Evolutionary conservation across 2,329 filamentous ascomycete genomes (phyloP).

Genomic region (Chrysoporthe puriensis): DNA sequence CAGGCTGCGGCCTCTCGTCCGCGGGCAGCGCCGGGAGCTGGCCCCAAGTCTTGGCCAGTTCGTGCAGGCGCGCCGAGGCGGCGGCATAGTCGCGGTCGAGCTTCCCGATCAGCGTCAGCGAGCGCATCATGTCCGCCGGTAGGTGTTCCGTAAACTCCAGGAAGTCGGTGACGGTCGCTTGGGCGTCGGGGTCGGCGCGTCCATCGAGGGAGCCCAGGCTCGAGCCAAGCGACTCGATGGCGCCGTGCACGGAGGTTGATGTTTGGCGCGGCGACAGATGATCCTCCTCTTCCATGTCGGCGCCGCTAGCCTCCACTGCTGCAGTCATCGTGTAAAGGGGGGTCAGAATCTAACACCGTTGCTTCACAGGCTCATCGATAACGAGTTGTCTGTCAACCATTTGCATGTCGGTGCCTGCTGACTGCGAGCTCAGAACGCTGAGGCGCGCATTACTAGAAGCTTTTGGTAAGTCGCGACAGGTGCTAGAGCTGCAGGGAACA

Average conservation of each 20-base stretch:
- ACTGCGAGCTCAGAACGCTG: slow-evolving; percentile 1
- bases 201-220: slow-evolving; percentile 50
- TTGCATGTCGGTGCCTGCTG: slow-evolving; percentile 7
- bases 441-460: slow-evolving; percentile 12
- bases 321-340: slow-evolving; percentile 30
- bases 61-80: slow-evolving; percentile 57
- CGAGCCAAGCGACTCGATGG: slow-evolving; percentile 37
- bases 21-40: slow-evolving; percentile 54
- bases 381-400: too few species aligned
- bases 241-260: slow-evolving; percentile 38
- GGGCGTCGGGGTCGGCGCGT: slow-evolving; percentile 67
- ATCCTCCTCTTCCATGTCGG: slow-evolving; percentile 36
- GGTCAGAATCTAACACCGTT: neutral
- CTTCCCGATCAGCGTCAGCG: slow-evolving; percentile 66
- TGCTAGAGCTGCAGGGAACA: slow-evolving; percentile 1
- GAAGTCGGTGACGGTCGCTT: slow-evolving; percentile 71
- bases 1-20: slow-evolving; percentile 52
- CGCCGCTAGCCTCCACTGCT: slow-evolving; percentile 29
- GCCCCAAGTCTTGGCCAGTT: slow-evolving; percentile 61
- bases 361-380: neutral
- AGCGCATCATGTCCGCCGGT: slow-evolving; percentile 67
- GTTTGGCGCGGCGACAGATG: slow-evolving; percentile 43
- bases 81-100: slow-evolving; percentile 64
- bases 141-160: slow-evolving; percentile 73
- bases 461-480: slow-evolving; percentile 11